Evolutionary conservation across 352 stramenopile species (phyloP), one percentile per base, ranked within the genome.

Genomic region (Phytophthora brassicae): DNA sequence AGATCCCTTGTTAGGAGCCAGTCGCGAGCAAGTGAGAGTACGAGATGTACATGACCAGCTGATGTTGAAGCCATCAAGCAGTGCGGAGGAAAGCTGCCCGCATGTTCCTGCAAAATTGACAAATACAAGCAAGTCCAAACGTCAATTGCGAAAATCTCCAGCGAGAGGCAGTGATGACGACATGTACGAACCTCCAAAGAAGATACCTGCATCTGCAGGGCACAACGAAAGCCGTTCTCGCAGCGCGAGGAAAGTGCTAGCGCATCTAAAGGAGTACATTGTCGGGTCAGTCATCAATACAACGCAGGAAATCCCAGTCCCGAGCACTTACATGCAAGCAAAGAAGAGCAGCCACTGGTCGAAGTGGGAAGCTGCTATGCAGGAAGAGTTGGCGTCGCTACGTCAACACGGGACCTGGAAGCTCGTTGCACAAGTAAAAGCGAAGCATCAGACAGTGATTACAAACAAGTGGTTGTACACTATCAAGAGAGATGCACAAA

Each of bases 371-470:
- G 39, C 38, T 5, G 56, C 20, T 1, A 64, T 64, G 36, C 17
- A 39, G 12, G 45, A 11, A 3, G 46, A 64, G 39, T 44, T 64
- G 56, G 38, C 56, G 2, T 64, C 24, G 19, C 56, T 47, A 12
- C 38, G 7, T 26, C 9, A 38, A n/a, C 56, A 56, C 26, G 45
- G 19, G 3, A 52, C 39, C 1, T 52, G 46, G 46, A 12, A n/a
- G 0, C 36, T 64, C 0, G 46, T 56, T 36, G 13, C 35, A 29
- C 24, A 46, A 19, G 45, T 29, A n/a, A 16, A 39, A 4, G 39
- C 56, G 0, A 57, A 57, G 9, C 16, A 35, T 35, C 28, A 35
- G 28, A 11, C 28, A 11, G 28, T 35, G 6, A 35, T 35, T 11
- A 35, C 28, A 35, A 35, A 35, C 28, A 35, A 35, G 28, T 35